A percentile compares a stretch with the other conserved stretches of the same genome.
Conservation (phyloP, 495 filamentous ascomycete species). For the Sordaria brevicollis region DNA sequence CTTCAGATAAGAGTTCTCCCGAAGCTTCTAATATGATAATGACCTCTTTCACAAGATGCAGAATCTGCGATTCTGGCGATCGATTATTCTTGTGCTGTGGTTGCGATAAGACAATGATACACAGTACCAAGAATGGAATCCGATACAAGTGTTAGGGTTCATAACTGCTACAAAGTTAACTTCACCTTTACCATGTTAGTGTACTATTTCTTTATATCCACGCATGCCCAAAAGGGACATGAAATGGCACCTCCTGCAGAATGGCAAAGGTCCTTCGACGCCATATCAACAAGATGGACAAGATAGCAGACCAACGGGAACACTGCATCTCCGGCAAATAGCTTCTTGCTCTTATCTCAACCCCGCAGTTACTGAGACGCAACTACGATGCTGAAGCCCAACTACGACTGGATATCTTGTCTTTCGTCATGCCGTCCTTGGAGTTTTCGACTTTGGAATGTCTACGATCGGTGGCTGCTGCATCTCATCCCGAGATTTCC, state of each 20-base stretch:
- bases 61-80: background rate
- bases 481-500: constrained; percentile 7
- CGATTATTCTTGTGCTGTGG: background rate
- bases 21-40: background rate
- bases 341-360: background rate
- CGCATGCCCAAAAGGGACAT: background rate
- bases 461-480: constrained; percentile 4
- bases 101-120: background rate
- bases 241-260: background rate
- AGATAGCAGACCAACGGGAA: background rate
- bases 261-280: background rate
- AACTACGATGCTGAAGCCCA: background rate
- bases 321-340: background rate
- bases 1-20: background rate
- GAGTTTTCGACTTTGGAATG: background rate
- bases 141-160: background rate
- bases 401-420: background rate
- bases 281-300: background rate
- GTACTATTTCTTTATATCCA: background rate
- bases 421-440: background rate
- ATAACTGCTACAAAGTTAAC: background rate
- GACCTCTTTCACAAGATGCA: background rate
- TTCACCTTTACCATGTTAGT: background rate
- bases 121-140: background rate
- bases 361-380: background rate